These are phyloP conservation scores for Eucommia ulmoides DNA, from an alignment of 257 asterid species.

Conservation along the genomic window DNA sequence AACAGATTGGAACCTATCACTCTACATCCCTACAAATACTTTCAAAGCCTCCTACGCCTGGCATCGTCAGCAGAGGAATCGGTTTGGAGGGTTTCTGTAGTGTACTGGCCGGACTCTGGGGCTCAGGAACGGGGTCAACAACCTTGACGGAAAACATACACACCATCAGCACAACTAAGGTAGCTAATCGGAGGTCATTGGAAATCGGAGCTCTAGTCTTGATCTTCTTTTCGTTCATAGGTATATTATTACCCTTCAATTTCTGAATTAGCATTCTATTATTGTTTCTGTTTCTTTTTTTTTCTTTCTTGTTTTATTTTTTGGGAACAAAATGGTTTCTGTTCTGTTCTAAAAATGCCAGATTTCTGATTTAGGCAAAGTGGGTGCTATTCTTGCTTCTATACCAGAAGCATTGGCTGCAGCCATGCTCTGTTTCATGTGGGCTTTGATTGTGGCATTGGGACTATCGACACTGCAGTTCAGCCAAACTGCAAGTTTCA, in stretches of 20 bases:
- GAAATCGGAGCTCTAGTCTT: slow-evolving; percentile 70
- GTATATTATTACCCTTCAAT: no score
- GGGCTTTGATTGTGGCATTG: slow-evolving; percentile 75
- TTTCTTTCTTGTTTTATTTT: slow-evolving; percentile 4
- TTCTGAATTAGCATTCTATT: no score
- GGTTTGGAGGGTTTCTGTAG: slow-evolving; percentile 95
- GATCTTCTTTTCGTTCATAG: slow-evolving; percentile 74
- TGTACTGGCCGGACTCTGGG: slow-evolving; percentile 94
- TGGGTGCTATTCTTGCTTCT: slow-evolving; percentile 93
- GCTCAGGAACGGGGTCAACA: slow-evolving; percentile 87
- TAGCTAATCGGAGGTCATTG: slow-evolving; percentile 73
- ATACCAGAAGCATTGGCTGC: slow-evolving; percentile 97
- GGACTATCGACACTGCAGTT: slow-evolving; percentile 77
- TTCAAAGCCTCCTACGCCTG: slow-evolving; percentile 73
- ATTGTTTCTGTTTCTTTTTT: neutral
- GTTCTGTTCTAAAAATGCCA: no score
- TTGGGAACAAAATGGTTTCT: no score
- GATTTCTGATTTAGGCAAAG: slow-evolving; percentile 47
- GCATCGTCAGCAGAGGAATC: slow-evolving; percentile 84
- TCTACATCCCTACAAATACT: slow-evolving; percentile 50
- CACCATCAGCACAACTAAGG: slow-evolving; percentile 62
- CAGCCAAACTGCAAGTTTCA: slow-evolving; percentile 62
- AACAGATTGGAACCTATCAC: slow-evolving; percentile 89
- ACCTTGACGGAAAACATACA: slow-evolving; percentile 85
- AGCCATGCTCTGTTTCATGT: slow-evolving; percentile 75